phyloP scores from a whole-genome alignment of 2,329 filamentous ascomycete species.

The Penicillium nordicum region DNA sequence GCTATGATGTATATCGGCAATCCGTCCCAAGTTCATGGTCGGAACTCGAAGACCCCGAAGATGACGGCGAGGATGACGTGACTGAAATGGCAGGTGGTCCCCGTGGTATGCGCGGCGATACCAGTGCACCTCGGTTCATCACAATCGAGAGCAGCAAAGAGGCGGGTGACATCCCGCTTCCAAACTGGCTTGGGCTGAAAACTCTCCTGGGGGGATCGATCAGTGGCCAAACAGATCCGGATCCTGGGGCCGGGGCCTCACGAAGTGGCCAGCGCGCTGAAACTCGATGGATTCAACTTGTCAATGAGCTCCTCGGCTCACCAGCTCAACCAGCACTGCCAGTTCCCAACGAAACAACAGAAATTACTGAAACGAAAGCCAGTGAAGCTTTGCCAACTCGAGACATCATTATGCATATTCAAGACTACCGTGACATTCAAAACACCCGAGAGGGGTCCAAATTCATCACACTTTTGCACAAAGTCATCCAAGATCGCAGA shows the following conservation, averaged over 20 bases:
- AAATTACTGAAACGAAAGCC: slow-evolving; percentile 8
- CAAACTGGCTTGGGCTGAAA: slow-evolving; percentile 32
- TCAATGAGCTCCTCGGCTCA: slow-evolving; percentile 35
- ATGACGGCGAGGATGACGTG: slow-evolving; percentile 45
- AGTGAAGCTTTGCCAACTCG: slow-evolving; percentile 19
- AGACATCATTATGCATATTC: slow-evolving; percentile 69
- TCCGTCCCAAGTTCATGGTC: slow-evolving; percentile 30
- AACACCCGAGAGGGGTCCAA: slow-evolving; percentile 65
- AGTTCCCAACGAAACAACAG: slow-evolving; percentile 5
- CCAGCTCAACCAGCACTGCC: slow-evolving; percentile 13
- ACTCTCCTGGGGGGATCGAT: slow-evolving; percentile 32
- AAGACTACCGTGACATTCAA: slow-evolving; percentile 76
- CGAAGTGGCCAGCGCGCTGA: slow-evolving; percentile 26
- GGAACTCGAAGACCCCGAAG: slow-evolving; percentile 46
- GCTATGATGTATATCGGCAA: slow-evolving; percentile 54
- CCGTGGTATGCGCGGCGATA: slow-evolving; percentile 19
- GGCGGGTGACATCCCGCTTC: slow-evolving; percentile 32
- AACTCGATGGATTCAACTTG: slow-evolving; percentile 33
- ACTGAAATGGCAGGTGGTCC: slow-evolving; percentile 18
- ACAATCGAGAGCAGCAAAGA: slow-evolving; percentile 34
- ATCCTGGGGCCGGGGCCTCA: slow-evolving; percentile 15
- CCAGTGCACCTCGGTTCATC: slow-evolving; percentile 30
- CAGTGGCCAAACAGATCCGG: slow-evolving; percentile 26
- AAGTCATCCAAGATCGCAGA: slow-evolving; percentile 69
- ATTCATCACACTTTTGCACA: slow-evolving; percentile 67